Percentiles rank a stretch among this genome's conserved stretches.
These are phyloP conservation scores for Pichia kluyveri DNA, from an alignment of 805 yeast genomes.

Conservation along the genomic window DNA sequence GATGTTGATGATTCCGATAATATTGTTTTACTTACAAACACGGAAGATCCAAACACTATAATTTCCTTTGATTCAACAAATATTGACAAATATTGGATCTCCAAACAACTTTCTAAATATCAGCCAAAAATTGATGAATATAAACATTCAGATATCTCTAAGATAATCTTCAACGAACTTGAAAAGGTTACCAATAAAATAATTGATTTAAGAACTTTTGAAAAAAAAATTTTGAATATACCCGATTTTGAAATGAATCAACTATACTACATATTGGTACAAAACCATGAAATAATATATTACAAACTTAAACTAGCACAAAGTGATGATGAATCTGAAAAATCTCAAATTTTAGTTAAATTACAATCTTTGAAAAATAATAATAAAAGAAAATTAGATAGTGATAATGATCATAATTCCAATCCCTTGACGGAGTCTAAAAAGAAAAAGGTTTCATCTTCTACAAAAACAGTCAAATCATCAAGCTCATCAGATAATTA, in stretches of 20 bases:
- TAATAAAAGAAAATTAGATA: slow-evolving; percentile 24
- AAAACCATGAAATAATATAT: slow-evolving; percentile 29
- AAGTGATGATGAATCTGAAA: slow-evolving; percentile 19
- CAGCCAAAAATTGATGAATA: slow-evolving; percentile 30
- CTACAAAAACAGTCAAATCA: neutral
- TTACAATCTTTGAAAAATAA: slow-evolving; percentile 35
- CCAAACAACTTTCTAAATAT: slow-evolving; percentile 34
- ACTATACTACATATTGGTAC: slow-evolving; percentile 38
- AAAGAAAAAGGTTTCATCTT: neutral
- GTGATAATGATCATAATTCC: slow-evolving; percentile 6
- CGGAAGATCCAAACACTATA: slow-evolving; percentile 1
- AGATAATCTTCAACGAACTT: slow-evolving; percentile 32
- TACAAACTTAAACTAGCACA: slow-evolving; percentile 22
- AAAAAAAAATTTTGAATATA: slow-evolving; percentile 42
- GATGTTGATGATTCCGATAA: slow-evolving; percentile 15
- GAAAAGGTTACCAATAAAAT: slow-evolving; percentile 21
- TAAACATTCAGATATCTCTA: slow-evolving; percentile 28
- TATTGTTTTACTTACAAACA: slow-evolving; percentile 11
- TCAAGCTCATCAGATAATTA: slow-evolving; percentile 15
- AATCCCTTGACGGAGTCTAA: neutral
- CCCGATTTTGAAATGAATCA: slow-evolving; percentile 44
- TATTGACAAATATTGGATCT: slow-evolving; percentile 40
- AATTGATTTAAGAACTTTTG: slow-evolving; percentile 35
- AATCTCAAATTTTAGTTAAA: slow-evolving; percentile 31
- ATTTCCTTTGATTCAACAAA: slow-evolving; percentile 12